A percentile compares a stretch with the other conserved stretches of the same genome.
These are phyloP conservation scores for Penicillium crystallinum DNA, from an alignment of 495 filamentous ascomycete genomes.

Conservation along the genomic window DNA sequence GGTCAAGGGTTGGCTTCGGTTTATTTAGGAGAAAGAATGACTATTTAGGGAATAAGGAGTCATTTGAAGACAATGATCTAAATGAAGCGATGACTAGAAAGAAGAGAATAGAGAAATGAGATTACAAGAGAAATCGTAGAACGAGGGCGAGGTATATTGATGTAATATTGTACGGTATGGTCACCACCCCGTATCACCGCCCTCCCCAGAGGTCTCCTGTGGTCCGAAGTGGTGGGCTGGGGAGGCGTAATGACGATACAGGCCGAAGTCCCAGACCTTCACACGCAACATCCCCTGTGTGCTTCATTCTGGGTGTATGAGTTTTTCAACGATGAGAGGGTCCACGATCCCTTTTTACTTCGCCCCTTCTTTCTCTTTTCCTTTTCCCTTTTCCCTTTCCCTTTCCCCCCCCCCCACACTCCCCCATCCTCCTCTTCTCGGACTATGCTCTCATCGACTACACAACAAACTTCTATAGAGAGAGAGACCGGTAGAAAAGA, in stretches of 20 bases:
- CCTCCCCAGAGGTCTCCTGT: too few relatives aligned
- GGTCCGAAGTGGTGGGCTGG: too few relatives aligned
- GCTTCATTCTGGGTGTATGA: slow-evolving; percentile 3
- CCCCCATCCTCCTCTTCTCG: slow-evolving; percentile 10
- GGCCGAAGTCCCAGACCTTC: slow-evolving; percentile 1
- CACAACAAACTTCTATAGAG: slow-evolving; percentile 4
- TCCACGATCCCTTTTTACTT: slow-evolving; percentile 25
- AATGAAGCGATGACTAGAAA: not conserved
- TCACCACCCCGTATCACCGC: not conserved
- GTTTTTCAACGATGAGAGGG: slow-evolving; percentile 6
- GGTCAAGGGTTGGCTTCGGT: not conserved
- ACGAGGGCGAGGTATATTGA: not conserved
- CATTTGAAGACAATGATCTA: not conserved
- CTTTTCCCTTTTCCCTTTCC: slow-evolving; percentile 15
- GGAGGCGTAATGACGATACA: not conserved
- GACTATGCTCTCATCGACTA: slow-evolving; percentile 10
- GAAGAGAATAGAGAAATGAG: not conserved
- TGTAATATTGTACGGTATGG: slow-evolving; percentile 1
- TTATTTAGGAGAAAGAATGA: too few relatives aligned
- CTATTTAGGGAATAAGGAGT: not conserved
- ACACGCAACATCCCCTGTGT: not conserved
- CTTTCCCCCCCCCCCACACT: slow-evolving; percentile 9
- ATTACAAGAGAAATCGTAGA: not conserved
- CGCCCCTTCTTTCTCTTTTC: slow-evolving; percentile 6
- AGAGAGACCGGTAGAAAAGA: slow-evolving; percentile 13